These are phyloP conservation scores for Pythium chondricola DNA, from an alignment of 352 stramenopile species.

Conservation along the genomic window DNA sequence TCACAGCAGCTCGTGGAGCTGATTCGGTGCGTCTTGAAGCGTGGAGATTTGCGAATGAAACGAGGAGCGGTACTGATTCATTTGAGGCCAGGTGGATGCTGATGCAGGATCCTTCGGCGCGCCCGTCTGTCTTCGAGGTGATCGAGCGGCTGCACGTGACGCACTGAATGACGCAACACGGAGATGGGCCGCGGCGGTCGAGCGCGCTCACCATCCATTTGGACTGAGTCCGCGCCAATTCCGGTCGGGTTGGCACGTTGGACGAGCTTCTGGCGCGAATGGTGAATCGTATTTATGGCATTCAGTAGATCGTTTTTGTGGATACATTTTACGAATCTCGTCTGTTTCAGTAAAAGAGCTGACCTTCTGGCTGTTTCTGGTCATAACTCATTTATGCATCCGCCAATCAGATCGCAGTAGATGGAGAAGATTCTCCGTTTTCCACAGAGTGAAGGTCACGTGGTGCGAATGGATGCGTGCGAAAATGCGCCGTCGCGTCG, in stretches of 20 bases:
- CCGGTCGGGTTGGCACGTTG: background rate
- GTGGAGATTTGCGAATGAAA: conserved; percentile 10
- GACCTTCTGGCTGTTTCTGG: conserved; percentile 6
- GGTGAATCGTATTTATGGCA: conserved; percentile 13
- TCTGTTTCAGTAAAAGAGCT: background rate
- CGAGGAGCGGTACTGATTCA: conserved; percentile 7
- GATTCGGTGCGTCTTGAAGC: conserved; percentile 38
- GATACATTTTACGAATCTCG: too few species aligned
- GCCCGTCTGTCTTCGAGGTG: conserved; percentile 60
- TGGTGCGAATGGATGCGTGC: background rate
- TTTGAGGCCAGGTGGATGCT: conserved; percentile 57
- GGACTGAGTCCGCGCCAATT: conserved; percentile 18
- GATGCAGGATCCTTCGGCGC: conserved; percentile 35
- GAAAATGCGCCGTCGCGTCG: conserved; percentile 2
- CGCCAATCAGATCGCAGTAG: conserved; percentile 20
- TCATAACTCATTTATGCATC: background rate
- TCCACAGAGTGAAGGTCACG: conserved; percentile 25
- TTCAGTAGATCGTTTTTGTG: background rate
- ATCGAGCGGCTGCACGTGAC: conserved; percentile 54
- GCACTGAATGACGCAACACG: conserved; percentile 10
- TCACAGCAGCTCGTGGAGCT: conserved; percentile 58
- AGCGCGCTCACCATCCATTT: background rate
- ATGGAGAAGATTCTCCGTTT: conserved; percentile 23
- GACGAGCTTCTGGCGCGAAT: conserved; percentile 10
- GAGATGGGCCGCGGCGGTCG: too few species aligned